A percentile compares a stretch with the other conserved stretches of the same genome.
phyloP scores from a whole-genome alignment of 2,329 filamentous ascomycete species.

The Exophiala sp. region DNA sequence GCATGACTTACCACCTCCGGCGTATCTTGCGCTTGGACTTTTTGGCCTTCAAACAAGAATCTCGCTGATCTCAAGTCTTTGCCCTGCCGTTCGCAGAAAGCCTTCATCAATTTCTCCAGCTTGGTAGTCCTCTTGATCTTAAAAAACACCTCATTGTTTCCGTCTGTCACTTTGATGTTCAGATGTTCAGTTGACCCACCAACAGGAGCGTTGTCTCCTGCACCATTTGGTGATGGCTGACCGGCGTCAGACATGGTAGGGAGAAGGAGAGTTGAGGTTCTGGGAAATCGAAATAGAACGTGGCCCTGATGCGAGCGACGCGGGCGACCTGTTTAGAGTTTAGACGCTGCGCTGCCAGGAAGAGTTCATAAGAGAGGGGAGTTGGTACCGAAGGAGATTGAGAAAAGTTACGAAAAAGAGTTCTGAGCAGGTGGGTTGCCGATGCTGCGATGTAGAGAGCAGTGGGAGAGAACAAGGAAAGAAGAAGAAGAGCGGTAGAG shows the following conservation, averaged over 20 bases:
- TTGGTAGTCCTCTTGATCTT: slow-evolving; percentile 98
- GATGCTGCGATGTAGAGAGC: background rate
- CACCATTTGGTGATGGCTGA: slow-evolving; percentile 27
- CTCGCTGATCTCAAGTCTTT: slow-evolving; percentile 79
- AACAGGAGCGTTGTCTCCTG: slow-evolving; percentile 20
- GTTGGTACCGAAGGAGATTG: too few species aligned
- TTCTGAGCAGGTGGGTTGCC: too few species aligned
- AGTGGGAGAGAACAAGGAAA: background rate
- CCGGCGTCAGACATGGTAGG: slow-evolving; percentile 27
- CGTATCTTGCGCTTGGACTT: slow-evolving; percentile 82
- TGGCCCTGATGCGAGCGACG: too few species aligned
- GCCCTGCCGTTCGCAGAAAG: slow-evolving; percentile 93
- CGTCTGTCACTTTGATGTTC: slow-evolving; percentile 99
- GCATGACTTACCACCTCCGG: slow-evolving; percentile 72
- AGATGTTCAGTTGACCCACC: slow-evolving; percentile 66
- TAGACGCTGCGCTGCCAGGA: background rate
- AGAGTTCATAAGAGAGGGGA: background rate
- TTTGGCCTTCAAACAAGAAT: slow-evolving; percentile 92
- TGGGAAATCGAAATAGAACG: too few species aligned
- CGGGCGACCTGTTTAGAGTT: background rate
- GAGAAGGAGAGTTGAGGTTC: background rate
- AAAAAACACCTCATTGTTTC: slow-evolving; percentile 99
- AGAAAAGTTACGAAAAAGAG: too few species aligned
- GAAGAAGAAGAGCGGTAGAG: background rate
- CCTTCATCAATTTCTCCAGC: slow-evolving; percentile 96